Base-by-base conservation (phyloP, 164 flowering plant species). In the Magnolia changhungtana region DNA sequence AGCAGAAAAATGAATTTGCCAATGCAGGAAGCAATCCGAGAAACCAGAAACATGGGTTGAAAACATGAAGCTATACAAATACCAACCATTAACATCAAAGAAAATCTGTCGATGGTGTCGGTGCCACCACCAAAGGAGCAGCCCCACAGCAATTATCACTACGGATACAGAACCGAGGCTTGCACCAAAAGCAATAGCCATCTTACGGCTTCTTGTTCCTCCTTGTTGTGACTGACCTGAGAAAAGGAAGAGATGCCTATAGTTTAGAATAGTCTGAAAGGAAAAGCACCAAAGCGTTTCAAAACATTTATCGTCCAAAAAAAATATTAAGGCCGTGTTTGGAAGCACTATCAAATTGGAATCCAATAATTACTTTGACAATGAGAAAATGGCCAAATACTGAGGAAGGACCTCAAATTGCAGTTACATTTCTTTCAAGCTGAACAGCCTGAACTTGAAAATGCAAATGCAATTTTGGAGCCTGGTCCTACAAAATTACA, bases 51-150 rank as follows among this genome's bases (percentile, higher is more conserved):
- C 24, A 9, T 23, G 11, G 24, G 11, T n/a, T n/a, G 10, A 66
- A 23, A 21, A 66, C n/a, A 5, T 14, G 7, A 18, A 31, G 19
- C 27, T 27, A 31, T 67, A 29, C 45, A 3, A 59, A 21, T 24
- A 80, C 90, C 81, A 67, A 94, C 98, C 98, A 84, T 91, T 92
- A 29, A 94, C 91, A 80, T 94, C 98, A 83, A 94, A 94, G 90
- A 94, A 94, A 49, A 94, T 86, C 79, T 92, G 96, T 76, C 87
- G 86, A 72, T 88, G 90, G 82, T 77, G 89, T 74, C 91, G 84
- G 67, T 89, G 90, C 59, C 94, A 84, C 97, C 92, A 89, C 99
- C 97, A 96, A 66, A 93, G 77, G 49, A 89, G 78, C 72, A 91
- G 76, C 14, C 88, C 95, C 59, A 87, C 77, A 20, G 77, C 71